Evolutionary conservation across 495 filamentous ascomycete genomes (phyloP).

Genomic region (Astrothelium subdiscretum): DNA sequence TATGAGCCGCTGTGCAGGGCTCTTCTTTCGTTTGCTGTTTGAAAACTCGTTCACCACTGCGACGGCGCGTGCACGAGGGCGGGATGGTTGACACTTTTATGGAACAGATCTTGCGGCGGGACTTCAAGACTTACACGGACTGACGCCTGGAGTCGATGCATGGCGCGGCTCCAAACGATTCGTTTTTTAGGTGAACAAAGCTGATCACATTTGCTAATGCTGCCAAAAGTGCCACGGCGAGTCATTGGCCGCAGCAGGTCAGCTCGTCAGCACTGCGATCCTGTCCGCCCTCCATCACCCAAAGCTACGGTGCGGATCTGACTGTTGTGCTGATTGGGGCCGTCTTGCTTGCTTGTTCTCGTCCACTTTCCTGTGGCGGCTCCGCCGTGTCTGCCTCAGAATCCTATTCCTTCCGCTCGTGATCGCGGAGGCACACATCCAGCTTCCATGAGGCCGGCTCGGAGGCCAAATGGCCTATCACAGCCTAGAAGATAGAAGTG

Average conservation of each 20-base stretch:
- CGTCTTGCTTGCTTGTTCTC: not conserved
- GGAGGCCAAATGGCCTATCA: conserved; percentile 1
- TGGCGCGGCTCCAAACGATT: not conserved
- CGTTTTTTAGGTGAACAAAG: not conserved
- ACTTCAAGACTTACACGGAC: not conserved
- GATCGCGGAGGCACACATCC: not conserved
- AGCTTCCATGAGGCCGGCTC: not conserved
- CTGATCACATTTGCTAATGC: not conserved
- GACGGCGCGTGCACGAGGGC: conserved; percentile 2
- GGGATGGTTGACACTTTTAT: not conserved
- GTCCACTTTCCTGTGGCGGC: not conserved
- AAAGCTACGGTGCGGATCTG: not conserved
- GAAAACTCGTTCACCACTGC: conserved; percentile 3
- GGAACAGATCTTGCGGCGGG: not conserved
- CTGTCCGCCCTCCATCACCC: not conserved
- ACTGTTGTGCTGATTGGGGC: not conserved
- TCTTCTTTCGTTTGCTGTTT: not conserved
- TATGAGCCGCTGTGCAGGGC: not conserved
- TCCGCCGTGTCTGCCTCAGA: not conserved
- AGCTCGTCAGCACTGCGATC: conserved; percentile 1
- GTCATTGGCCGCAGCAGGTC: conserved; percentile 1
- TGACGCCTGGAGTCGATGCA: not conserved
- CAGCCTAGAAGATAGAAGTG: not conserved
- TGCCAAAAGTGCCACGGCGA: not conserved
- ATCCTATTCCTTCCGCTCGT: not conserved